Conservation (phyloP, 2,329 filamentous ascomycete species). For the Emergomyces pasteurianus region DNA sequence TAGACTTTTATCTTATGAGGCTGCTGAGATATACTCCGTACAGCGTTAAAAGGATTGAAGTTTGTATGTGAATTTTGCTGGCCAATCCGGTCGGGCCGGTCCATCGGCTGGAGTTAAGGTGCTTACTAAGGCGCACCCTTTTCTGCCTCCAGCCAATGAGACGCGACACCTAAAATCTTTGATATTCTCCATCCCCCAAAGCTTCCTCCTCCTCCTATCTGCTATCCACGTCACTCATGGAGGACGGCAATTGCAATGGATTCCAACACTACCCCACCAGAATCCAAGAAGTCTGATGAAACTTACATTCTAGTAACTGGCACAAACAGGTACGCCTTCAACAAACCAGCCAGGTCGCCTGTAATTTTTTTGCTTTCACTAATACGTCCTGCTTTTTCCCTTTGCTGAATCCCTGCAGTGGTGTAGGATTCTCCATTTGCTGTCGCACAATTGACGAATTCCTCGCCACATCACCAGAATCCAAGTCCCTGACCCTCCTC, state of each 20-base stretch:
- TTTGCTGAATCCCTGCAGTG: conserved; percentile 43
- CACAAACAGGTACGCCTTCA: conserved; percentile 60
- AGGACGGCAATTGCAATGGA: conserved; percentile 1
- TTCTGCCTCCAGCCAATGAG: no score
- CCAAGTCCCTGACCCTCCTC: conserved; percentile 63
- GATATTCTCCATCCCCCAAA: no score
- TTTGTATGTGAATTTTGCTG: no score
- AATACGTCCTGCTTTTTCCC: neutral
- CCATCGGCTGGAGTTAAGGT: no score
- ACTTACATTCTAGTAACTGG: conserved; percentile 61
- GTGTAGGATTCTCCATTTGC: conserved; percentile 73
- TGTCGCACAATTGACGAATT: conserved; percentile 85
- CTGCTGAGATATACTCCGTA: no score
- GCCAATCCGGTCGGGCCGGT: no score
- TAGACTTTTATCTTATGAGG: no score
- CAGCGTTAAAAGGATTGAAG: no score
- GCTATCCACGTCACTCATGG: neutral
- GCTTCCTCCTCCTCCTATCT: neutral
- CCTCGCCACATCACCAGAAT: conserved; percentile 53
- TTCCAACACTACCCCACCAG: neutral
- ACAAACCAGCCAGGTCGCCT: neutral
- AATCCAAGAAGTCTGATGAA: conserved; percentile 12
- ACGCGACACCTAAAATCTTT: no score
- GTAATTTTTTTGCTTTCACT: neutral
- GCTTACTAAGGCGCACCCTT: no score